Base-by-base conservation (phyloP, 805 yeast genomes). In the Metschnikowia gelsemii region DNA sequence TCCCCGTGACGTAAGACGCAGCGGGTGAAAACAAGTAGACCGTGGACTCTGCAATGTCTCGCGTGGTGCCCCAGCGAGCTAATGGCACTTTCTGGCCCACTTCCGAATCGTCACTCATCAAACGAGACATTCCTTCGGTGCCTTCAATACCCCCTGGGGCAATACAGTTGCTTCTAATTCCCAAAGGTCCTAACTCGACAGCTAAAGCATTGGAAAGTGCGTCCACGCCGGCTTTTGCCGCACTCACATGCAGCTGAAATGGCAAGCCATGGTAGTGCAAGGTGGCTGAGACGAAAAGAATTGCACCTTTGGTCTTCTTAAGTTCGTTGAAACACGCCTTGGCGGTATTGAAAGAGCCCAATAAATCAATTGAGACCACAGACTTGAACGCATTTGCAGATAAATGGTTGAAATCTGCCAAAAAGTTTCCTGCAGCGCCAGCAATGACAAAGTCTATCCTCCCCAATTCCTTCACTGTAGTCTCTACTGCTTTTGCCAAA, bases 161-260 rank as follows among this genome's bases (percentile, higher is more conserved):
- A 52, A 90, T 77, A 56, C 86, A 80, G 61, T 91, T 90, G 33
- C 81, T 76, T 42, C 93, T 76, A 32, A 90, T 75, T 4, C 97
- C 97, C 41, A 87, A 59, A 2, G 96, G 96, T 1, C 97, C 97
- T 40, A 87, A 71, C 64, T 90, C 98, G 5, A 89, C 93, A 2
- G 96, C 95, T 45, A 90, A 64, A 2, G 89, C 83, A 50, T 84
- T 81, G 20, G 87, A 79, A 26, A 90, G 69, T 3, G 96, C 95
- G 61, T 91, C 98, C 30, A 91, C 75, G 19, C 96, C 98, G 1
- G 97, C 96, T 64, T 91, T 91, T 2, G 97, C 97, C 0, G 97
- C 96, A 5, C 90, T 84, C 3, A 89, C 96, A 56, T 91, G 97
- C 5, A 80, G 56, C 64, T 91, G 97, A 68, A 84, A 80, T 11